Percentiles rank a stretch among this genome's conserved stretches.
Evolutionary conservation across 176 grass and related monocot species (phyloP).

Genomic region (Lolium multiflorum): DNA sequence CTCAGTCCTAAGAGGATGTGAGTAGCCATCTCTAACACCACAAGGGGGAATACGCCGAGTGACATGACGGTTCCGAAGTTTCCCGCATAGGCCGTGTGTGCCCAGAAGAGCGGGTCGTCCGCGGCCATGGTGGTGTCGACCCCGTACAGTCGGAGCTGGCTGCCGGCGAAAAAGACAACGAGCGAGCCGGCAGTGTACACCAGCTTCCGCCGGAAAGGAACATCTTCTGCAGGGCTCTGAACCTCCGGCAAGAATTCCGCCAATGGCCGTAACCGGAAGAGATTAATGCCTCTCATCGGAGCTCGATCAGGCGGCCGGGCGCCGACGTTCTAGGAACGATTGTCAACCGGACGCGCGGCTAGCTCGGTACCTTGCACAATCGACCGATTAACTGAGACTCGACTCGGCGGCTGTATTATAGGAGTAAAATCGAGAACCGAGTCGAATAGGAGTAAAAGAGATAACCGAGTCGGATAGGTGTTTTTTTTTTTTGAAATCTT

Average conservation of each 20-base stretch:
- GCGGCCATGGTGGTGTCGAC: background rate
- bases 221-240: background rate
- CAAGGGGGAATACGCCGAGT: background rate
- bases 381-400: too few relatives aligned
- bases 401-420: too few relatives aligned
- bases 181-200: background rate
- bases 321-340: too few relatives aligned
- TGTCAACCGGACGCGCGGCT: too few relatives aligned
- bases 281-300: background rate
- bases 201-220: slow-evolving; percentile 2
- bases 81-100: background rate
- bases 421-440: too few relatives aligned
- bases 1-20: background rate
- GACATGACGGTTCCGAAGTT: background rate
- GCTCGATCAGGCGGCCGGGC: background rate
- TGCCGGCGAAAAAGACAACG: background rate
- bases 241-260: background rate
- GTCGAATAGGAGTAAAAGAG: too few relatives aligned
- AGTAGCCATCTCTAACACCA: background rate
- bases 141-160: background rate
- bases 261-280: background rate
- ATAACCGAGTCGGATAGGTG: too few relatives aligned
- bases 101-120: background rate
- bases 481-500: too few relatives aligned
- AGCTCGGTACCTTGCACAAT: too few relatives aligned